These are phyloP conservation scores for Lippia alba DNA, from an alignment of 305 asterid genomes.

Conservation along the genomic window DNA sequence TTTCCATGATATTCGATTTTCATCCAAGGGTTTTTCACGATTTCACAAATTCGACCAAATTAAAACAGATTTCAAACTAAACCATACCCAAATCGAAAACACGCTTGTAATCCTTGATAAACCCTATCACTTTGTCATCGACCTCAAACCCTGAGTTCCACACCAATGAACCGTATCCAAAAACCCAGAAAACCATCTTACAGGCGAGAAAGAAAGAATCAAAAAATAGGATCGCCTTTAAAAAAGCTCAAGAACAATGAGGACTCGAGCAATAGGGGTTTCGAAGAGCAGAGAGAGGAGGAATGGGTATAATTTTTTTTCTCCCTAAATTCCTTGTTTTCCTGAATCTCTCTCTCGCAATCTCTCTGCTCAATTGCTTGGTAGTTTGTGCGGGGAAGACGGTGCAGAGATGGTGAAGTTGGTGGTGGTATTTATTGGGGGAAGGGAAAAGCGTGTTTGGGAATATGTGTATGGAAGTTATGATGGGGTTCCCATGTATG, in stretches of 20 bases:
- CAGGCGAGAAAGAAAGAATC: constrained; percentile 14
- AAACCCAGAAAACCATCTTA: constrained; percentile 92
- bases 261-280: not conserved
- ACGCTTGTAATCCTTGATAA: constrained; percentile 81
- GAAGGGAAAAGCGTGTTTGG: constrained; percentile 24
- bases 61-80: not conserved
- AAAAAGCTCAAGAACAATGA: constrained; percentile 7
- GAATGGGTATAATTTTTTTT: not conserved
- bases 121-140: constrained; percentile 84
- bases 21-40: not conserved
- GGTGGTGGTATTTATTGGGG: constrained; percentile 29
- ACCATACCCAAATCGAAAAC: constrained; percentile 88
- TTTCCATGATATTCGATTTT: not conserved
- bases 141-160: constrained; percentile 97
- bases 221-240: constrained; percentile 21
- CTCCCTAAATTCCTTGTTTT: not conserved
- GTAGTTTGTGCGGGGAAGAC: constrained; percentile 20
- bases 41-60: not conserved
- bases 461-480: constrained; percentile 11
- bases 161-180: constrained; percentile 94
- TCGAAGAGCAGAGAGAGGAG: constrained; percentile 37
- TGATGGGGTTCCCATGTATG: constrained; percentile 27
- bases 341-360: constrained; percentile 24
- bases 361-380: constrained; percentile 18
- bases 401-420: not conserved